Conservation (phyloP, 495 filamentous ascomycete species). For the Penicillium atrosanguineum region DNA sequence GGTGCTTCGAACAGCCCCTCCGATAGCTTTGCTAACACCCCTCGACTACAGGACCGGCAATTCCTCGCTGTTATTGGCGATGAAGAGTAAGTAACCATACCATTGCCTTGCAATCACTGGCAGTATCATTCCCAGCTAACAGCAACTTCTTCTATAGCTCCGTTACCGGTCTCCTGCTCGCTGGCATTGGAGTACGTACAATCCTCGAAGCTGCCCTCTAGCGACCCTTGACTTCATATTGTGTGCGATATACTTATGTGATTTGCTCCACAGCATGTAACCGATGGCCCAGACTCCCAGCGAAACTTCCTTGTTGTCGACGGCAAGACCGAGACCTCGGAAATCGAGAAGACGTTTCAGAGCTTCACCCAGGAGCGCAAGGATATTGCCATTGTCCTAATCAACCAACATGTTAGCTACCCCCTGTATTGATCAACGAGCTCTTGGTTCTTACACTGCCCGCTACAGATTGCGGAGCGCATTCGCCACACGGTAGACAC, state of each 20-base stretch:
- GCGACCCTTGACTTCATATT: not conserved
- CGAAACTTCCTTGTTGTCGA: slow-evolving; percentile 99
- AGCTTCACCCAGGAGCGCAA: slow-evolving; percentile 84
- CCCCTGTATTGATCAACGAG: not conserved
- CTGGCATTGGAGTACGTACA: slow-evolving; percentile 83
- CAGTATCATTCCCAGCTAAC: not conserved
- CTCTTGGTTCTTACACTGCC: slow-evolving; percentile 1
- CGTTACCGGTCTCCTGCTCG: slow-evolving; percentile 89
- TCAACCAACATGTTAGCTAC: slow-evolving; percentile 89
- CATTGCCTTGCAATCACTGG: not conserved
- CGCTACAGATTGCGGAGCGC: slow-evolving; percentile 76
- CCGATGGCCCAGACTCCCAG: slow-evolving; percentile 74
- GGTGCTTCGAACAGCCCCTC: slow-evolving; percentile 9
- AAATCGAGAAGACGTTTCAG: slow-evolving; percentile 90
- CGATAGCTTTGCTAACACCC: slow-evolving; percentile 22
- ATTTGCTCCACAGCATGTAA: slow-evolving; percentile 60
- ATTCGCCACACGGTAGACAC: slow-evolving; percentile 72
- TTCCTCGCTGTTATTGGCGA: slow-evolving; percentile 98
- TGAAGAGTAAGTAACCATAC: slow-evolving; percentile 61
- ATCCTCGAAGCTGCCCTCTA: not conserved
- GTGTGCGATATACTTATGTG: not conserved
- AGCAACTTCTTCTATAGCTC: slow-evolving; percentile 60
- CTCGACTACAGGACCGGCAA: slow-evolving; percentile 67
- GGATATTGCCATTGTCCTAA: slow-evolving; percentile 93
- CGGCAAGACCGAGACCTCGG: slow-evolving; percentile 78